Base-by-base conservation (phyloP, 495 filamentous ascomycete genomes). In the Penicillium chermesinum region DNA sequence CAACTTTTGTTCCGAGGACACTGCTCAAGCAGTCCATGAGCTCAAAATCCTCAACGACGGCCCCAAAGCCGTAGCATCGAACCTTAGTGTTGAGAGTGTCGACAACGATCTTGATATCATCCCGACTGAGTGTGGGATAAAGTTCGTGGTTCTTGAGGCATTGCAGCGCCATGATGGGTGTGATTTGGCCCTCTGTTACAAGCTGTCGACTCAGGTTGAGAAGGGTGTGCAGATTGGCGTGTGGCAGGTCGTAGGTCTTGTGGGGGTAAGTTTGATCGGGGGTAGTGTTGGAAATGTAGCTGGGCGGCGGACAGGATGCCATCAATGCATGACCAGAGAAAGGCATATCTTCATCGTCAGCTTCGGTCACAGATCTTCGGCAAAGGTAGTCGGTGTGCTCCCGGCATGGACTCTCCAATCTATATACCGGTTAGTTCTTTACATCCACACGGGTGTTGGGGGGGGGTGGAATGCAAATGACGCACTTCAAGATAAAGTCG, bases 401-500 rank as follows among this genome's bases (percentile, higher is more conserved):
- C 76, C 94, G 91, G 77, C 93, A 98, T 8, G 89, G 89, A 54
- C 82, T 81, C 77, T 98, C 93, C 66, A 98, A 83, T 65, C 91
- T 96, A 69, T 61, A 38, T 7, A 21, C 13, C 16, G 27, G 58
- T 62, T 55, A 55, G 59, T 35, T 43, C n/a, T n/a, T n/a, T n/a
- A n/a, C n/a, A n/a, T n/a, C n/a, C n/a, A n/a, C n/a, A 33, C 21
- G 38, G 42, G n/a, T 7, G 21, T 37, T 40, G n/a, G 15, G 25
- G 38, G 21, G n/a, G 22, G 33, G 32, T 17, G 13, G 34, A 38
- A 16, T 38, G 38, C 32, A 33, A 30, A 53, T 46, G 61, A 81
- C 88, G 73, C 88, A 96, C 89, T 86, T 88, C 70, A 96, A 79
- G 42, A 97, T 90, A 75, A 97, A 96, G 64, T 97, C 91, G 64